A percentile compares a stretch with the other conserved stretches of the same genome.
Conservation (phyloP, 352 stramenopile species). For the Pythium monospermum region DNA sequence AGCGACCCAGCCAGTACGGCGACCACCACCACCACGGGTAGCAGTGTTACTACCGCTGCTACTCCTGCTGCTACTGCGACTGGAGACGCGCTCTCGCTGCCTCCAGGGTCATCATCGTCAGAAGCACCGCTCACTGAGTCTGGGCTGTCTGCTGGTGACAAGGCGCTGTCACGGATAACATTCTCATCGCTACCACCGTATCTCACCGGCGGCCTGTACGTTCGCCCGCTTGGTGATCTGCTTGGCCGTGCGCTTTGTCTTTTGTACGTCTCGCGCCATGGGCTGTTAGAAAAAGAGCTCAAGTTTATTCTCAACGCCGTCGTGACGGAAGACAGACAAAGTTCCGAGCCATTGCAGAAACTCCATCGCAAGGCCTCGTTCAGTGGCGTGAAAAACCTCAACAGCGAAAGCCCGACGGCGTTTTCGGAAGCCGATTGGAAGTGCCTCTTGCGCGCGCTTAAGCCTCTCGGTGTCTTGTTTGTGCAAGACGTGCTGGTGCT, state of each 20-base stretch:
- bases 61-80: no score
- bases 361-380: constrained; percentile 31
- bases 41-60: no score
- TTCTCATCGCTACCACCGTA: constrained; percentile 37
- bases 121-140: no score
- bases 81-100: not conserved
- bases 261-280: constrained; percentile 87
- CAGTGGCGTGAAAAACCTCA: constrained; percentile 24
- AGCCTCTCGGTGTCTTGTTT: constrained; percentile 68
- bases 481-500: constrained; percentile 85
- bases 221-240: constrained; percentile 56
- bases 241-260: constrained; percentile 78
- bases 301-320: constrained; percentile 69
- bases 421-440: constrained; percentile 74
- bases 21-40: not conserved
- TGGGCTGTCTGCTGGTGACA: constrained; percentile 5
- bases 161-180: constrained; percentile 14
- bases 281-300: constrained; percentile 84
- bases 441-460: constrained; percentile 63
- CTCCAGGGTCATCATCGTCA: no score
- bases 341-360: constrained; percentile 1
- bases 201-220: constrained; percentile 49
- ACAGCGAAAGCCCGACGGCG: constrained; percentile 24
- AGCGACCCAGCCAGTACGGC: not conserved
- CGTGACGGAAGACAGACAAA: constrained; percentile 34